These are phyloP conservation scores for Cryptococcus maquisensis DNA, from an alignment of 1,284 basidiomycete genomes.

Conservation along the genomic window DNA sequence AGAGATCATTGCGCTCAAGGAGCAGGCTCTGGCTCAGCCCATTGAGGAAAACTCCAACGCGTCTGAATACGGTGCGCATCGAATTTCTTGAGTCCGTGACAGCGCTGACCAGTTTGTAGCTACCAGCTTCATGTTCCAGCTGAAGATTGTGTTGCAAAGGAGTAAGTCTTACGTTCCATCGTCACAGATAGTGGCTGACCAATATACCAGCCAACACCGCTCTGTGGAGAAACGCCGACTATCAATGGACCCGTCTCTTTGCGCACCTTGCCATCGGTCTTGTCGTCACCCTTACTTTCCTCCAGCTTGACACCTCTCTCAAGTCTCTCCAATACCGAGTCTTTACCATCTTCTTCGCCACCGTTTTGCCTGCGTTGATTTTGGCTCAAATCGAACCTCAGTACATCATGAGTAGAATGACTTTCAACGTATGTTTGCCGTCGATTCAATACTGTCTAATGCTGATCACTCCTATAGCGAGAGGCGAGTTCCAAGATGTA, in stretches of 20 bases:
- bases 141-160: constrained; percentile 66
- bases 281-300: constrained; percentile 76
- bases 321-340: constrained; percentile 78
- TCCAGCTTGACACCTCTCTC: constrained; percentile 65
- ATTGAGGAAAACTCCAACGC: constrained; percentile 35
- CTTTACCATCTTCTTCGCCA: constrained; percentile 55
- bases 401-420: constrained; percentile 72
- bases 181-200: background rate
- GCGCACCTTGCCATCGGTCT: constrained; percentile 71
- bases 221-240: constrained; percentile 70
- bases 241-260: constrained; percentile 72
- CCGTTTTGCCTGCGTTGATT: constrained; percentile 40
- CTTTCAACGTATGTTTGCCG: constrained; percentile 34
- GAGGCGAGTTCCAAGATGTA: constrained; percentile 55
- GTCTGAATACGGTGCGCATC: constrained; percentile 21
- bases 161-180: constrained; percentile 36
- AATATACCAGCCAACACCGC: constrained; percentile 56
- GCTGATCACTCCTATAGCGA: constrained; percentile 57
- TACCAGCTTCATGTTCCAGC: constrained; percentile 72
- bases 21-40: constrained; percentile 45
- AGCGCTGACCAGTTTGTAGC: constrained; percentile 47
- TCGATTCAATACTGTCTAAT: background rate
- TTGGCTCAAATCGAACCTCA: constrained; percentile 65
- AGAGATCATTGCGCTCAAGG: constrained; percentile 52
- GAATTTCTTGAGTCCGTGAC: background rate